Conservation (phyloP, 352 stramenopile species). For the Phytophthora colocasiae region DNA sequence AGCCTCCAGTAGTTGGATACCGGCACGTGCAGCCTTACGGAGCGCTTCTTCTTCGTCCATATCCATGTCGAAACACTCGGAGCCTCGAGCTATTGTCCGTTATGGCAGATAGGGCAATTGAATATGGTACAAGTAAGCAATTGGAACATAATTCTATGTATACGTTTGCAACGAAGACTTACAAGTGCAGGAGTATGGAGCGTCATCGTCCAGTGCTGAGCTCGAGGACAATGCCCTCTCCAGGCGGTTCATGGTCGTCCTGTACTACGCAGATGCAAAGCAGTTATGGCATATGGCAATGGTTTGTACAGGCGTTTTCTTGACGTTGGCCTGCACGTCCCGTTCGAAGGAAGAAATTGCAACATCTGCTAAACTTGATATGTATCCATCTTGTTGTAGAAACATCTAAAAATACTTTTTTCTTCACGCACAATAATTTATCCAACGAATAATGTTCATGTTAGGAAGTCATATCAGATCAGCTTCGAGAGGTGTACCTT, state of each 20-base stretch:
- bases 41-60: constrained; percentile 73
- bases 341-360: neutral
- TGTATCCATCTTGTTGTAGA: neutral
- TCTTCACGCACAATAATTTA: neutral
- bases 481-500: neutral
- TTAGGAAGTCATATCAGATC: constrained; percentile 10
- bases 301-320: constrained; percentile 18
- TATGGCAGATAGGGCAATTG: constrained; percentile 12
- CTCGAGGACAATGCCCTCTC: constrained; percentile 29
- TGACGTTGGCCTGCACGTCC: constrained; percentile 13
- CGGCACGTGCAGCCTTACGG: constrained; percentile 67
- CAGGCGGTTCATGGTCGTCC: constrained; percentile 27
- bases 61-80: constrained; percentile 48
- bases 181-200: constrained; percentile 28
- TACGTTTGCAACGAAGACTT: neutral
- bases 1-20: constrained; percentile 77
- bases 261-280: neutral
- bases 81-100: constrained; percentile 25
- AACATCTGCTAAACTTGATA: constrained; percentile 1
- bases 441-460: neutral
- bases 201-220: constrained; percentile 32
- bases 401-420: neutral
- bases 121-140: too few relatives aligned
- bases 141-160: too few relatives aligned
- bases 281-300: constrained; percentile 13